phyloP scores from a whole-genome alignment of 192 early-diverging fungal species.

The Coemansia sp. region DNA sequence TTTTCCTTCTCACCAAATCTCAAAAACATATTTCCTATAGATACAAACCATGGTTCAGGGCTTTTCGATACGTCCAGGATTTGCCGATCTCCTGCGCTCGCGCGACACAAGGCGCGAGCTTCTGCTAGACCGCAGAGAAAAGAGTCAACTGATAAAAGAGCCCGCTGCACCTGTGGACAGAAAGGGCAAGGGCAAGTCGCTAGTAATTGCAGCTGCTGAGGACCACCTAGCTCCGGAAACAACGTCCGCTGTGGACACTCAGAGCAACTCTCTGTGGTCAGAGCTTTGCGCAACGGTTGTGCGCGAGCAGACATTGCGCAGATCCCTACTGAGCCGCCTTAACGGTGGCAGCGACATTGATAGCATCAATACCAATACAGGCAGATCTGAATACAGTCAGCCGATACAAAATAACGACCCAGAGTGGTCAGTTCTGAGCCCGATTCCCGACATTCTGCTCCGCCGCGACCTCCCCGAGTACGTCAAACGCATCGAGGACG shows the following conservation, averaged over 20 bases:
- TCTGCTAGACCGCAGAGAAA: slow-evolving; percentile 39
- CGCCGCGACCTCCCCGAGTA: slow-evolving; percentile 26
- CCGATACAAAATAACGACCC: background rate
- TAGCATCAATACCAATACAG: too few species aligned
- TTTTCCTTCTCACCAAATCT: background rate
- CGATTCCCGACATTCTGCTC: slow-evolving; percentile 38
- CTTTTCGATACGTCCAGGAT: slow-evolving; percentile 3
- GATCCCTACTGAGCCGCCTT: slow-evolving; percentile 14
- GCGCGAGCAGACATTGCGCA: slow-evolving; percentile 23
- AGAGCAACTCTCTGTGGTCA: slow-evolving; percentile 2
- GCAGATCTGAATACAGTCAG: background rate
- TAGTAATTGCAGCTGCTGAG: background rate
- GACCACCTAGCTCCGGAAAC: background rate
- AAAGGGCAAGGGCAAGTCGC: slow-evolving; percentile 30
- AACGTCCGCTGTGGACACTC: background rate
- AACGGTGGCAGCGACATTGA: background rate
- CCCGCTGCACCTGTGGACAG: slow-evolving; percentile 2
- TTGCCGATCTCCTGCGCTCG: slow-evolving; percentile 46
- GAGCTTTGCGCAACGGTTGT: slow-evolving; percentile 31
- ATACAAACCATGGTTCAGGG: background rate
- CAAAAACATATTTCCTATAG: background rate
- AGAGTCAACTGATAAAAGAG: background rate
- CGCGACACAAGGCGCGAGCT: slow-evolving; percentile 46
- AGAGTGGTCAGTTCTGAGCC: slow-evolving; percentile 6
- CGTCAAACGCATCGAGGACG: slow-evolving; percentile 25